phyloP scores from a whole-genome alignment of 148 eudicot genomes.

The Vaccinium corymbosum region DNA sequence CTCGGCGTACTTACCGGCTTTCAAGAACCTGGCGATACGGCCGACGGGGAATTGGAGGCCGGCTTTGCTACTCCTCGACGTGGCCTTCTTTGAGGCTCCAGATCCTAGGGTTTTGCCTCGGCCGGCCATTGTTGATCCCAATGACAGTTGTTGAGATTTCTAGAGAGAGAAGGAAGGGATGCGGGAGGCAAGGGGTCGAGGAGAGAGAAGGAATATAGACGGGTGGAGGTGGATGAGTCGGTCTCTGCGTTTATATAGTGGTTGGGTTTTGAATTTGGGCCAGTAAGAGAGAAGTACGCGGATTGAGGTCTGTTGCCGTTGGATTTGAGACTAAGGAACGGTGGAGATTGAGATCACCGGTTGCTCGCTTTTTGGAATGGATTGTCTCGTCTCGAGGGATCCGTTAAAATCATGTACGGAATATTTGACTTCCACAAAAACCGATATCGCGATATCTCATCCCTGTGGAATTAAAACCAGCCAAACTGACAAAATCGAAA shows the following conservation, averaged over 20 bases:
- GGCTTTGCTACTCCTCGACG: constrained; percentile 13
- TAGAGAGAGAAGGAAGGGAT: not conserved
- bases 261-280: constrained; percentile 9
- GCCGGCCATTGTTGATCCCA: not conserved
- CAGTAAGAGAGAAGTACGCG: constrained; percentile 2
- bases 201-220: not conserved
- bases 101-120: constrained; percentile 13
- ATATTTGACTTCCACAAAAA: no score
- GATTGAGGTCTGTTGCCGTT: not conserved
- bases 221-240: not conserved
- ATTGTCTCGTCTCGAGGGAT: not conserved
- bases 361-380: not conserved
- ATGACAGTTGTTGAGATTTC: no score
- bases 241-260: constrained; percentile 9
- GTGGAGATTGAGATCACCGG: not conserved
- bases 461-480: no score
- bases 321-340: not conserved
- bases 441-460: no score
- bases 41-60: constrained; percentile 8
- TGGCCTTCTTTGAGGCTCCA: constrained; percentile 11
- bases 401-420: no score
- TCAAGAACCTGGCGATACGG: constrained; percentile 11
- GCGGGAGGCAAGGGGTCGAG: not conserved
- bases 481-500: no score
- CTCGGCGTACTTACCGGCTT: constrained; percentile 10